Conservation (phyloP, 371 early-diverging fungal genomes). For the Mucor sp. region DNA sequence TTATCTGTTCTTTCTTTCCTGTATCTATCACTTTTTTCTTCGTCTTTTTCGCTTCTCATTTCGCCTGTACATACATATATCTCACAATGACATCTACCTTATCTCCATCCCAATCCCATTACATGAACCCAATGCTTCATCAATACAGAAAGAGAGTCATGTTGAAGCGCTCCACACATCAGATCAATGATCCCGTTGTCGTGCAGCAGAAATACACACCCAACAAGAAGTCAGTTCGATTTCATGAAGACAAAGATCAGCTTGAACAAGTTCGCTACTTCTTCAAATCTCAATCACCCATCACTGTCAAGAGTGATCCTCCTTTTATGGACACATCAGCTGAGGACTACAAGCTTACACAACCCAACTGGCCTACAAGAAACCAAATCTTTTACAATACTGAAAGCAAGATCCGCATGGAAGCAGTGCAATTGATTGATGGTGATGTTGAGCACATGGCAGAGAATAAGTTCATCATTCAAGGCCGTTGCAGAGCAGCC, state of each 20-base stretch:
- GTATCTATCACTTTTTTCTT: background rate
- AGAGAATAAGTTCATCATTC: constrained; percentile 33
- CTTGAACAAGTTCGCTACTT: constrained; percentile 26
- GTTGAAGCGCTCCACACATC: constrained; percentile 17
- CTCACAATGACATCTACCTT: constrained; percentile 9
- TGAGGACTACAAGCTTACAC: constrained; percentile 14
- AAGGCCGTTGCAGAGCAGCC: constrained; percentile 69
- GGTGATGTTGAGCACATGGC: constrained; percentile 27
- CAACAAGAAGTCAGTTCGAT: constrained; percentile 33
- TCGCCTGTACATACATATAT: background rate
- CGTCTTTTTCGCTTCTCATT: background rate
- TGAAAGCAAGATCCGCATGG: constrained; percentile 37
- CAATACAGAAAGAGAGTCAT: constrained; percentile 19
- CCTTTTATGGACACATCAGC: constrained; percentile 16
- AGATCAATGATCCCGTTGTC: constrained; percentile 17
- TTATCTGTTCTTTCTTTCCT: background rate
- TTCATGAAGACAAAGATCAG: constrained; percentile 16
- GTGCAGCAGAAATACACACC: constrained; percentile 8
- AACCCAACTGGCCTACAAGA: constrained; percentile 23
- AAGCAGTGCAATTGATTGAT: constrained; percentile 28
- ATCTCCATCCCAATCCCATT: constrained; percentile 1
- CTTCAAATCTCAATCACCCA: constrained; percentile 39
- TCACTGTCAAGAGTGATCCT: constrained; percentile 45
- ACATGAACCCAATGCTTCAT: constrained; percentile 1
- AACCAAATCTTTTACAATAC: constrained; percentile 5